Conservation (phyloP, 176 grass and related monocot species). For the Poa pratensis region DNA sequence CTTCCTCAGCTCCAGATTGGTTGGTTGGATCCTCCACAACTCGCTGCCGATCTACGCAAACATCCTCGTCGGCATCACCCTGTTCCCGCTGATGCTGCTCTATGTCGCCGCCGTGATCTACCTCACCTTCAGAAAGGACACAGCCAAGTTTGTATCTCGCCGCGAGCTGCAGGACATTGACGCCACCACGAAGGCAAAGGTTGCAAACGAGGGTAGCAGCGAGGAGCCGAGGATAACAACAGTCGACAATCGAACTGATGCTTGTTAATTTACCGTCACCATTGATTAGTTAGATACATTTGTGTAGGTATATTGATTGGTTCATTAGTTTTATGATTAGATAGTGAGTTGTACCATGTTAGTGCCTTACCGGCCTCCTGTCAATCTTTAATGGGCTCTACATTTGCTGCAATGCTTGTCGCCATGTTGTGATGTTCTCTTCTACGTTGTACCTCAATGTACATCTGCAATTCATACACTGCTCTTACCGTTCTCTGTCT, state of each 20-base stretch:
- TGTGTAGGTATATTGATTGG: background rate
- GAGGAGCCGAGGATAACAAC: background rate
- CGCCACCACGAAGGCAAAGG: slow-evolving; percentile 27
- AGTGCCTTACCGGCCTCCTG: background rate
- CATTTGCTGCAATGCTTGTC: background rate
- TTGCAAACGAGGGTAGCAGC: background rate
- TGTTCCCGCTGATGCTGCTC: slow-evolving; percentile 66
- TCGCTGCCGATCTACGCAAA: slow-evolving; percentile 44
- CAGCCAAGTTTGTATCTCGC: slow-evolving; percentile 33
- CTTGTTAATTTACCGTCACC: background rate
- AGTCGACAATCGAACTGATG: background rate
- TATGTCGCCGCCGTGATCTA: slow-evolving; percentile 61
- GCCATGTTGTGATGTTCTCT: background rate
- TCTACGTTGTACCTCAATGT: background rate
- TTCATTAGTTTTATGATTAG: background rate
- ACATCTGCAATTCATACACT: no score
- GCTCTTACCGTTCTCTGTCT: no score
- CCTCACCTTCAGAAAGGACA: slow-evolving; percentile 75
- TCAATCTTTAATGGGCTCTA: background rate
- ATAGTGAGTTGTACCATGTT: background rate
- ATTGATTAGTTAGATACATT: background rate
- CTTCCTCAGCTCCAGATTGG: slow-evolving; percentile 66
- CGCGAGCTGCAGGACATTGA: slow-evolving; percentile 23
- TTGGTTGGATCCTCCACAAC: slow-evolving; percentile 65
- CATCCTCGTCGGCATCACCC: slow-evolving; percentile 51